Evolutionary conservation across 306 rosid genomes (phyloP), one percentile per base, ranked within the genome.

Genomic region (Sesbania bispinosa): DNA sequence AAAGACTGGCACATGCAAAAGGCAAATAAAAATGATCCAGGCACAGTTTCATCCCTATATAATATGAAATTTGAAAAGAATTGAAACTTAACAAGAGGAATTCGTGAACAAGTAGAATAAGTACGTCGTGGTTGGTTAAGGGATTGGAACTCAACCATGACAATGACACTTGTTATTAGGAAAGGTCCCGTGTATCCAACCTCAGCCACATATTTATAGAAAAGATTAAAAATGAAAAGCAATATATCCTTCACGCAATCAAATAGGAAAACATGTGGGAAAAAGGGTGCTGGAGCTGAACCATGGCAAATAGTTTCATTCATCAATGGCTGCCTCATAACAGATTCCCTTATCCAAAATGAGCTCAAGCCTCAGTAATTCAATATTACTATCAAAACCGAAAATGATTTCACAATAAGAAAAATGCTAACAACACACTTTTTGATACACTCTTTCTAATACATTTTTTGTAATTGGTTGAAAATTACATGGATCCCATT

Each of bases 271-370:
- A 19, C 14, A 10, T 10, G 27, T 26, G 2, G 33, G 32, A 45
- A 14, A 13, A 14, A 30, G 62, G 1, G 0, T 62, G 38, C 1
- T 62, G 75, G 65, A 59, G n/a, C n/a, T n/a, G n/a, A n/a, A n/a
- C 79, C 75, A 79, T 20, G 23, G 36, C 35, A 54, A 52, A 8
- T 5, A 43, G 10, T 10, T 58, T 68, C 61, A 55, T 20, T 52
- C 39, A 39, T 18, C 6, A n/a, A 8, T 20, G 6, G 38, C 15
- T 29, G 39, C 14, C 41, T 20, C 67, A 11, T 2, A 2, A 53
- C n/a, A 10, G 4, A 9, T 16, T 20, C 19, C 13, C 73, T 55
- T 41, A 62, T 27, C 71, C 72, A 36, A n/a, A 57, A 33, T 10
- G 3, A 16, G 27, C 42, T 4, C 26, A 3, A 0, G 26, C 41